Base-by-base conservation (phyloP, 306 rosid species). In the Lathyrus sativus region DNA sequence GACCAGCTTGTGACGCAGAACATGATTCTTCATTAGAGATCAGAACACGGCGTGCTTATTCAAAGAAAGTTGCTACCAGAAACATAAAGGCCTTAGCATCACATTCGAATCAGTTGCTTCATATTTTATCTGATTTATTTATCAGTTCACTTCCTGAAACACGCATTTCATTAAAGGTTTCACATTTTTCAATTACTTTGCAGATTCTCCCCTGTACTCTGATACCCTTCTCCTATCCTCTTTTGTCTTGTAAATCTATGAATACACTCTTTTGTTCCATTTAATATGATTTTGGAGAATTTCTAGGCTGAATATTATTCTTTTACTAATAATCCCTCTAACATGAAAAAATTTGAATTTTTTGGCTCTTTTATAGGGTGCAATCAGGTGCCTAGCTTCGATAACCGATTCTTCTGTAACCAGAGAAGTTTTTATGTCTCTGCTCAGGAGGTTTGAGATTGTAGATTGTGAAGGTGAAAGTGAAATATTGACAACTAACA, bases 331-430 rank as follows among this genome's bases (percentile, higher is more conserved):
- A 38, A 33, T 31, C n/a, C 38, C 22, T 56, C 46, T 39, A n/a
- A 13, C 35, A 45, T 43, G 42, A 38, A 65, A 49, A 38, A 38
- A 33, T 76, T 70, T 65, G 13, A 50, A 35, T 7, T 14, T 24
- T 39, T 46, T 28, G 19, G 15, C 62, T 65, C 48, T 58, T 73
- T 85, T 65, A 53, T 84, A 92, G 98, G 90, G 82, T 80, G 90
- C 96, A 48, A 83, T 92, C 76, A 82, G 88, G 76, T 90, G 96
- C 83, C 78, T 92, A 80, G 96, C 93, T 74, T 90, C 91, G 15
- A 79, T 92, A 55, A 69, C 86, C 17, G 96, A 90, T 88, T 82
- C 98, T 60, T 81, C 88, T 54, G 62, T 82, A 49, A 71, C 75
- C 65, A 82, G 85, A 81, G 82, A 76, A 54, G 70, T 80, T 45